phyloP scores from a whole-genome alignment of 2,329 filamentous ascomycete genomes.

The Fusarium nanum region DNA sequence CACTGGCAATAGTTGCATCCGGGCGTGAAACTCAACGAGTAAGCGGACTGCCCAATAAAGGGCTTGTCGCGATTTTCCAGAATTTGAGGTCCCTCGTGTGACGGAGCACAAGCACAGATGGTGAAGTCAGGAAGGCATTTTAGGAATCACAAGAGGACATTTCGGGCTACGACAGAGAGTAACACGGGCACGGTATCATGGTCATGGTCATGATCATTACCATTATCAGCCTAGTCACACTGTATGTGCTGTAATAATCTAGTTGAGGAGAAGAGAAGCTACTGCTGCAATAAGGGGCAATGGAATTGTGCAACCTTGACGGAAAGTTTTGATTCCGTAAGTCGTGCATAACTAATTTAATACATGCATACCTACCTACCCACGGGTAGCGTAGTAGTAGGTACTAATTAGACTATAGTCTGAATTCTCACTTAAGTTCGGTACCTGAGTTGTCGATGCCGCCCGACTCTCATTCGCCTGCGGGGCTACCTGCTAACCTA shows the following conservation, averaged over 20 bases:
- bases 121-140: constrained; percentile 10
- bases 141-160: constrained; percentile 1
- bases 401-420: not conserved
- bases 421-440: not conserved
- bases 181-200: constrained; percentile 22
- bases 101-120: constrained; percentile 26
- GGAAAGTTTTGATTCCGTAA: not conserved
- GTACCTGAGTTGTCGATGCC: not conserved
- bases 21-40: constrained; percentile 19
- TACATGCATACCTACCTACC: not conserved
- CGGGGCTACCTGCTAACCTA: not conserved
- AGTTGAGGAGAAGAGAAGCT: not conserved
- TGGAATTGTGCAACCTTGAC: not conserved
- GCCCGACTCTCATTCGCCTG: not conserved
- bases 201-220: not conserved
- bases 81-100: constrained; percentile 28
- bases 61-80: constrained; percentile 43
- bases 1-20: constrained; percentile 22
- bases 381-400: not conserved
- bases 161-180: constrained; percentile 28
- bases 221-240: not conserved
- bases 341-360: not conserved
- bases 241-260: not conserved
- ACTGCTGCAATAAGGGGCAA: constrained; percentile 5
- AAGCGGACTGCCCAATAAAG: constrained; percentile 38